These are phyloP conservation scores for Entomortierella chlamydospora DNA, from an alignment of 192 early-diverging fungal species.

Conservation along the genomic window DNA sequence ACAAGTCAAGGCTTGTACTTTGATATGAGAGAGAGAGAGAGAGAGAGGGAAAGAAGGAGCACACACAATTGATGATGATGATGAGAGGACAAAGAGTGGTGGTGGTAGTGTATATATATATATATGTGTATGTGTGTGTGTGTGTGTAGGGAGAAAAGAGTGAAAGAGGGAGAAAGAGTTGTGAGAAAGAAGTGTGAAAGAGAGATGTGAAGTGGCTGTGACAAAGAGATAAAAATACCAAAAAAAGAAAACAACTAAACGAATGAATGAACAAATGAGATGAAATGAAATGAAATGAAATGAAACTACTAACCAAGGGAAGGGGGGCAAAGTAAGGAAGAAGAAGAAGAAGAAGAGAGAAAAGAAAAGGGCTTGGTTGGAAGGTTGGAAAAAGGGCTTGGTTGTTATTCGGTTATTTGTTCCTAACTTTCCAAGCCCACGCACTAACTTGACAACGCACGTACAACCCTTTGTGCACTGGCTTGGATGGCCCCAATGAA, in stretches of 20 bases:
- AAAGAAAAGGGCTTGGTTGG: conserved; percentile 7
- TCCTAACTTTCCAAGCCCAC: too few relatives aligned
- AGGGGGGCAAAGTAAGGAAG: neutral
- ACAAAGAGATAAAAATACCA: neutral
- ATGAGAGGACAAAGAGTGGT: neutral
- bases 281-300: neutral
- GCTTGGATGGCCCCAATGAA: too few relatives aligned
- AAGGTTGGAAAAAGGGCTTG: too few relatives aligned
- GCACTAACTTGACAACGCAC: too few relatives aligned
- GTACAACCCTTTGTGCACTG: too few relatives aligned
- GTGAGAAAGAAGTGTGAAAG: neutral
- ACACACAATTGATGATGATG: neutral
- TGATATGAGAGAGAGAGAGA: neutral
- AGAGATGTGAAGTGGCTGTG: neutral
- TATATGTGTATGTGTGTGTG: neutral
- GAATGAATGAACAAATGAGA: neutral
- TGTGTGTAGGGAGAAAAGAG: neutral
- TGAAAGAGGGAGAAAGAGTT: neutral
- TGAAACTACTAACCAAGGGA: neutral
- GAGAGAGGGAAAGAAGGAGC: neutral
- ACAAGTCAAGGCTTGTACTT: neutral
- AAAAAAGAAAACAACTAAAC: neutral
- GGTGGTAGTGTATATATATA: neutral
- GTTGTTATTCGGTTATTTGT: too few relatives aligned
- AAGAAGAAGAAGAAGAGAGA: neutral